Percentiles rank a stretch among this genome's conserved stretches.
Conservation (phyloP, 106 monocot genomes). For the Allium sativum region DNA sequence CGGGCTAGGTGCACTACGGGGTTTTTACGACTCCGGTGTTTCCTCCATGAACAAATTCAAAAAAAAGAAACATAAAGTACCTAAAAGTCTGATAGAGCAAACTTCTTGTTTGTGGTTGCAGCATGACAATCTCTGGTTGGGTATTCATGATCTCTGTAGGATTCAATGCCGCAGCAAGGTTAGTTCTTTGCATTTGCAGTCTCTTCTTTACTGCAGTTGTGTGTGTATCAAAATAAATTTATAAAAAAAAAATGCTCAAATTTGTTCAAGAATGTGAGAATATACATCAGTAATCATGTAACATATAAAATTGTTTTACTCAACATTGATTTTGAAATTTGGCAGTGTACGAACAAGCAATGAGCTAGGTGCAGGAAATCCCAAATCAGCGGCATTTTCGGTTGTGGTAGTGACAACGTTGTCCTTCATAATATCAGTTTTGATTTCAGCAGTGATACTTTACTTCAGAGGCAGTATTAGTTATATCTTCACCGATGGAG, state of each 20-base stretch:
- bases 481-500: constrained; percentile 75
- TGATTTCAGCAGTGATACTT: constrained; percentile 31
- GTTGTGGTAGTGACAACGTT: constrained; percentile 59
- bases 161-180: constrained; percentile 90
- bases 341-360: constrained; percentile 84
- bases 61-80: no score
- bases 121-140: constrained; percentile 86
- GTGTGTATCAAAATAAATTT: no score
- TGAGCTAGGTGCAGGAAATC: constrained; percentile 82
- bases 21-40: no score
- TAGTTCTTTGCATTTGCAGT: neutral
- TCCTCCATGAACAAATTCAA: no score
- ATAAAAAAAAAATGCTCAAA: neutral
- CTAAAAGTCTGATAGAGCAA: no score
- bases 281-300: no score
- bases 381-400: constrained; percentile 67
- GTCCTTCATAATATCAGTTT: constrained; percentile 29
- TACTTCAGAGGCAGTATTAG: constrained; percentile 51
- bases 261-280: neutral
- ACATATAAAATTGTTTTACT: neutral
- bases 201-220: no score
- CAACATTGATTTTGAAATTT: neutral
- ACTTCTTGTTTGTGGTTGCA: constrained; percentile 16
- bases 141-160: constrained; percentile 94
- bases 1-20: no score